Evolutionary conservation across 2,329 filamentous ascomycete genomes (phyloP), one percentile per base, ranked within the genome.

Genomic region (Canariomyces notabilis): DNA sequence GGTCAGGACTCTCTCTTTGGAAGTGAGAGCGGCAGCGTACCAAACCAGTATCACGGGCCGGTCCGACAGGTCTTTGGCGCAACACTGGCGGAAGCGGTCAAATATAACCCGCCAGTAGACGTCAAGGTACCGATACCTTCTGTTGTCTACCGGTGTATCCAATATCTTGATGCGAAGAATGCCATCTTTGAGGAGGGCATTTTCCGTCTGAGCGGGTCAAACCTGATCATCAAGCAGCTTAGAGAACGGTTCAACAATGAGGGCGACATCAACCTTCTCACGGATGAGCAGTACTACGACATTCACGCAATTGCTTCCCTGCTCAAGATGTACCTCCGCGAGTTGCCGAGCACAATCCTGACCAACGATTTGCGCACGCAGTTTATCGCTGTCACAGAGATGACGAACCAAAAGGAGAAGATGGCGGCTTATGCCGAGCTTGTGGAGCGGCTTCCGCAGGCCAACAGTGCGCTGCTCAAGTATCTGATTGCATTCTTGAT

Each of bases 171-270:
- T 55, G 77, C 80, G 6, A 90, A 90, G 69, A 81, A 87, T 52
- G 93, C 90, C 9, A 76, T 85, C 38, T 75, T 75, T 5, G 93
- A 98, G 64, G 93, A 98, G 66, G 93, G 93, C 35, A 95, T 98
- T 34, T 98, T 98, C 75, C 83, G 93, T 42, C 75, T 98, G 34
- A 97, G 90, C 64, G 93, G 93, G n/a, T 97, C 91, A 1, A 97
- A 95, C 61, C 79, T 94, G 44, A 84, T 95, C 40, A 95, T 98
- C 68, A 95, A 91, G 66, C 82, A 82, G 47, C 76, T 98, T 35
- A 86, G 87, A 51, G 91, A 97, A 63, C 83, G 90, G 2, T 98
- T 98, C 72, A 96, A 98, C 65, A 82, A 69, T 4, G 90, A 98
- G 70, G 85, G 90, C 37, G 93, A 98, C 61, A 79, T 98, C 54